Base-by-base conservation (phyloP, 768 basidiomycete genomes). In the Baorangia bicolor region DNA sequence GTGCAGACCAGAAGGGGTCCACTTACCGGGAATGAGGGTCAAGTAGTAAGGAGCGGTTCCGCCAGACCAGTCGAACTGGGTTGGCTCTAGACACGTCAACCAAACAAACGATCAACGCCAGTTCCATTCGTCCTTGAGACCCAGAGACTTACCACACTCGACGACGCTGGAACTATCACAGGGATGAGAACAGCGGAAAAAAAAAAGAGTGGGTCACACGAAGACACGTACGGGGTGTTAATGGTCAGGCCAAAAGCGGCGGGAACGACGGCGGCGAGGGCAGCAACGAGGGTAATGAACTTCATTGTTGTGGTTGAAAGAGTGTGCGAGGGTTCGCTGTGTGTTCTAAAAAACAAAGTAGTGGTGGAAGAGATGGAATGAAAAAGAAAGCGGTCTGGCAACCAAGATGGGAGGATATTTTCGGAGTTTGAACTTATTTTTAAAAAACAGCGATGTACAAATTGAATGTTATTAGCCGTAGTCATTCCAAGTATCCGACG, bases 191-290 rank as follows among this genome's bases (percentile, higher is more conserved):
- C 3, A 16, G 2, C 13, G 9, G 14, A 20, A 21, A 23, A 44
- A 53, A 47, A 43, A 47, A 33, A 64, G 64, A 11, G 5, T 5
- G 28, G 11, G 20, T 5, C 18, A 27, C 11, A 38, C 4, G 16
- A 54, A 18, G 47, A 57, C 38, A 79, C 87, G 59, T 65, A 89
- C 88, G 87, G 83, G 2, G 87, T 86, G 69, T 90, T 83, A 65
- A 90, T 73, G n/a, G 77, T 83, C 64, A 86, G 63, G 47, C 59
- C 80, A 59, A 74, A 49, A 47, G 62, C 79, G 69, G 69, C 77
- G 39, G 74, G 69, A 12, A 69, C 46, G 20, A 63, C 46, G 45
- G 70, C 65, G 30, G 69, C 58, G 42, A 77, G 52, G 37, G 72
- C 69, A 28, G 68, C 43, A 38, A 65, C 41, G 55, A 74, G 45